Evolutionary conservation across 345 rosid species (phyloP).

Genomic region (Iberis pinnata): DNA sequence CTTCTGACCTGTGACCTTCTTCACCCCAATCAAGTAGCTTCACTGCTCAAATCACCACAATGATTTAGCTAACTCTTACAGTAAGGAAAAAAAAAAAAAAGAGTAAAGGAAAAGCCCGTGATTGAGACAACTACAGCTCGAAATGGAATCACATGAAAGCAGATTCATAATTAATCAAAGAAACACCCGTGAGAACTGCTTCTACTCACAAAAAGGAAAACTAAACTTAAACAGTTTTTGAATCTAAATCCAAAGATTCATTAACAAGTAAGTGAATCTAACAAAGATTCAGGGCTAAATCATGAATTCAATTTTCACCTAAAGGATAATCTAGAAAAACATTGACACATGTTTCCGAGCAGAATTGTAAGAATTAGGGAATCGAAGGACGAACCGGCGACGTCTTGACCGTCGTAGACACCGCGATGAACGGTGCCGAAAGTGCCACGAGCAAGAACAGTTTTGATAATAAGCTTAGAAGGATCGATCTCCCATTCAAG

Average conservation of each 20-base stretch:
- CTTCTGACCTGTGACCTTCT: constrained; percentile 93
- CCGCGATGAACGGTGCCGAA: constrained; percentile 99
- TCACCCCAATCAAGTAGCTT: constrained; percentile 99
- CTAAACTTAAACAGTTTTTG: too few relatives aligned
- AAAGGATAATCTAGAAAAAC: too few relatives aligned
- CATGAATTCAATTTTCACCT: not conserved
- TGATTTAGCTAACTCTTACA: not conserved
- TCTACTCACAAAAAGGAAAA: too few relatives aligned
- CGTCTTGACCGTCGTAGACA: constrained; percentile 73
- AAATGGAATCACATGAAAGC: constrained; percentile 54
- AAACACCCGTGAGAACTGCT: constrained; percentile 48
- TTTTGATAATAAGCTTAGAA: constrained; percentile 70
- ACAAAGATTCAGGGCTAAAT: too few relatives aligned
- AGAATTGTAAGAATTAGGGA: constrained; percentile 7
- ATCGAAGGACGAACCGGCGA: constrained; percentile 68
- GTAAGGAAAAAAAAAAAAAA: too few relatives aligned
- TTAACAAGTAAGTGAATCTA: constrained; percentile 12
- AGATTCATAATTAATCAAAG: constrained; percentile 30
- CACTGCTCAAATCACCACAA: constrained; percentile 39
- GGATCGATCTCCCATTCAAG: constrained; percentile 98
- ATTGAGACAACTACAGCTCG: constrained; percentile 34
- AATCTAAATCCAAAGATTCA: too few relatives aligned
- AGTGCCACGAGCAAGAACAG: constrained; percentile 93
- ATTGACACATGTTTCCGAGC: too few relatives aligned
- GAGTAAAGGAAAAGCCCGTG: too few relatives aligned